These are phyloP conservation scores for Tilletiopsis washingtonensis DNA, from an alignment of 1,284 basidiomycete species.

Conservation along the genomic window DNA sequence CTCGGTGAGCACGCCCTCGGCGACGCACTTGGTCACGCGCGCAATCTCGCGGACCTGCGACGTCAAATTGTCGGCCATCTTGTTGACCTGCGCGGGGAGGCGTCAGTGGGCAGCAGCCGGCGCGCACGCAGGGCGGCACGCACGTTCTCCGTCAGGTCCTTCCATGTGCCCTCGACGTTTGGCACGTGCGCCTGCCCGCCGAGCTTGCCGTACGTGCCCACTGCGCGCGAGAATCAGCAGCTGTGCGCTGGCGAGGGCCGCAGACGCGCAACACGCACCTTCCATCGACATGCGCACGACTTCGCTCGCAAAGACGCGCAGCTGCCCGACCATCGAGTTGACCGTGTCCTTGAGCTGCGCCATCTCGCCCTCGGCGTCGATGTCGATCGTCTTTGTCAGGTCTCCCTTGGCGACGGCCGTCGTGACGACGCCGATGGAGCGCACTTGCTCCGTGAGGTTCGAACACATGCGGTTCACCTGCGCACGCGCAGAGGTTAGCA, in stretches of 20 bases:
- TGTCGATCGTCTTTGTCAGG: constrained; percentile 56
- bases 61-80: constrained; percentile 49
- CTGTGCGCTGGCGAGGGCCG: background rate
- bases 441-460: constrained; percentile 85
- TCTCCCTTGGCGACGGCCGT: constrained; percentile 68
- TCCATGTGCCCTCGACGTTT: constrained; percentile 51
- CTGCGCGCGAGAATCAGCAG: constrained; percentile 4
- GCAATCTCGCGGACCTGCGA: constrained; percentile 47
- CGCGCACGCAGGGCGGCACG: no score
- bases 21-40: constrained; percentile 57
- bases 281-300: constrained; percentile 51
- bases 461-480: constrained; percentile 89
- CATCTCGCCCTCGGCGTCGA: constrained; percentile 84
- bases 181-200: constrained; percentile 47
- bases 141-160: constrained; percentile 48
- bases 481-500: no score
- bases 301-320: constrained; percentile 74
- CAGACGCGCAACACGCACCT: background rate
- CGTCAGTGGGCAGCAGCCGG: no score
- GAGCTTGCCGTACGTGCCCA: constrained; percentile 46
- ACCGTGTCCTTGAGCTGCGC: constrained; percentile 73
- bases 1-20: constrained; percentile 79
- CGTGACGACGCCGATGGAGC: constrained; percentile 79
- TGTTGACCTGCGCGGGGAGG: constrained; percentile 41
- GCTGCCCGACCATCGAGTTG: constrained; percentile 80